Conservation (phyloP, 768 basidiomycete genomes). For the Leccinum subgranulosum region DNA sequence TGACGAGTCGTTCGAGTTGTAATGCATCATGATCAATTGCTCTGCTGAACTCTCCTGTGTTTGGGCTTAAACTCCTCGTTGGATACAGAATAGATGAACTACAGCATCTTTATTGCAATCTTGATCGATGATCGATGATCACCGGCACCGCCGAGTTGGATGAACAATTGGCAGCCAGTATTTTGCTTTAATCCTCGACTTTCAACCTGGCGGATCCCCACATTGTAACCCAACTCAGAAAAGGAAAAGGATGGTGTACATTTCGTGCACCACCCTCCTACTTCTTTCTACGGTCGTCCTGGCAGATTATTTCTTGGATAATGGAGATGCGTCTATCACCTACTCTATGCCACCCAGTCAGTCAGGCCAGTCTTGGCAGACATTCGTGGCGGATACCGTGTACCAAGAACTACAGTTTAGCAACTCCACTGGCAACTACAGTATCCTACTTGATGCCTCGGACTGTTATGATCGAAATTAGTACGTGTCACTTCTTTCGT, state of each 20-base stretch:
- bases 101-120: not conserved
- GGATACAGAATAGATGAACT: not conserved
- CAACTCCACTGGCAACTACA: conserved; percentile 19
- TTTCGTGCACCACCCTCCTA: conserved; percentile 1
- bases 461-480: conserved; percentile 24
- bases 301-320: conserved; percentile 26
- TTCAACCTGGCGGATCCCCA: not conserved
- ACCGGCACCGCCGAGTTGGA: too few species aligned
- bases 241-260: not conserved
- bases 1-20: not conserved
- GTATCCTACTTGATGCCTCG: conserved; percentile 14
- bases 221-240: not conserved
- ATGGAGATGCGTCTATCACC: conserved; percentile 17
- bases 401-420: conserved; percentile 4
- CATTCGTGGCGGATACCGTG: not conserved
- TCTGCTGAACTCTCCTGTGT: not conserved
- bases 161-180: not conserved
- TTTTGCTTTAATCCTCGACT: not conserved
- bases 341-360: conserved; percentile 20
- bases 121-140: not conserved
- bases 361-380: conserved; percentile 11
- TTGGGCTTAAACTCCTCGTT: not conserved
- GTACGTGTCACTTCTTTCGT: conserved; percentile 8
- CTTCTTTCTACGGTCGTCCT: conserved; percentile 14
- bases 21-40: not conserved